Evolutionary conservation across 202 grass and related monocot species (phyloP).

Genomic region (Alloteropsis angusta): DNA sequence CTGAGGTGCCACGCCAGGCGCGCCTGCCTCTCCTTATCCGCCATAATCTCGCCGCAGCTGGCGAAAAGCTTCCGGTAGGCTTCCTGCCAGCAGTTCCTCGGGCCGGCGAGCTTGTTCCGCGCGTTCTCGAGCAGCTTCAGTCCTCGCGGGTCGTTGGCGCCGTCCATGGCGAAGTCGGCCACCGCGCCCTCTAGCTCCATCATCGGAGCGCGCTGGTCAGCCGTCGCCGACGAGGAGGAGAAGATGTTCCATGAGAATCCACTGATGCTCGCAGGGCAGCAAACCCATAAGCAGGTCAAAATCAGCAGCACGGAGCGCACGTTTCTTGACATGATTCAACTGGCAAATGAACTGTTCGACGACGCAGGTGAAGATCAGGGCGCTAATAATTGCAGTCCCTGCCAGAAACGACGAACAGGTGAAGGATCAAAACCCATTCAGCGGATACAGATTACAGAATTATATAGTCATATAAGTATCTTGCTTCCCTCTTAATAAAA

Average conservation of each 20-base stretch:
- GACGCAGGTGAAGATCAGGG: not conserved
- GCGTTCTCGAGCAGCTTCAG: slow-evolving; percentile 72
- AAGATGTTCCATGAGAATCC: slow-evolving; percentile 46
- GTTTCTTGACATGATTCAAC: slow-evolving; percentile 3
- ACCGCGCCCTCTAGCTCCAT: slow-evolving; percentile 16
- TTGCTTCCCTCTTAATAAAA: no score
- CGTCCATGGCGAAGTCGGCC: slow-evolving; percentile 45
- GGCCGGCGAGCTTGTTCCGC: slow-evolving; percentile 36
- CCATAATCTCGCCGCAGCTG: slow-evolving; percentile 71
- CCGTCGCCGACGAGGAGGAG: not conserved
- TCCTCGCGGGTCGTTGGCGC: slow-evolving; percentile 24
- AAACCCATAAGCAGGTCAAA: slow-evolving; percentile 20
- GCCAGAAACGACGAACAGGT: slow-evolving; percentile 4
- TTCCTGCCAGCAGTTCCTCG: slow-evolving; percentile 72
- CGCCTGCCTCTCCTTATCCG: slow-evolving; percentile 69
- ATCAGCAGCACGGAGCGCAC: not conserved
- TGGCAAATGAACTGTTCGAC: not conserved
- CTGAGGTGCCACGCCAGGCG: slow-evolving; percentile 87
- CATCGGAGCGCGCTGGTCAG: not conserved
- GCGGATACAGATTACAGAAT: slow-evolving; percentile 1
- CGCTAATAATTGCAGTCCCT: slow-evolving; percentile 16
- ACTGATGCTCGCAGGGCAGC: not conserved
- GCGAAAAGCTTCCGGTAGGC: slow-evolving; percentile 67
- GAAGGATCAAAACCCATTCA: slow-evolving; percentile 3
- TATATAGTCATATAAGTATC: not conserved